Conservation (phyloP, 192 early-diverging fungal genomes). For the Umbelopsis sp. region DNA sequence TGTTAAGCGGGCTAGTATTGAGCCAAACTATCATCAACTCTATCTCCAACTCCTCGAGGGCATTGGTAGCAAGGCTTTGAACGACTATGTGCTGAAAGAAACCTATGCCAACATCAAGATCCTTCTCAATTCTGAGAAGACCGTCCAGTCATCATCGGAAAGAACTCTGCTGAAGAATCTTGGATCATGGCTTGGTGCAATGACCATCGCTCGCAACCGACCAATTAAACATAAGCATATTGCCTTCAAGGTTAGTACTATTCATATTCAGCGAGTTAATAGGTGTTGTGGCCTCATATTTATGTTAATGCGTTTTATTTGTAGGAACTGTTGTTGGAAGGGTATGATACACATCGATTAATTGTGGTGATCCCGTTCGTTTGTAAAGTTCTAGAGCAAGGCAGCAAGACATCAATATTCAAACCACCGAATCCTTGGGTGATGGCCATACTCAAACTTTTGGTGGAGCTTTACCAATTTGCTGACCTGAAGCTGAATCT, state of each 20-base stretch:
- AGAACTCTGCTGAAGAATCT: slow-evolving; percentile 92
- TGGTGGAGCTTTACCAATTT: slow-evolving; percentile 92
- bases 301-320: neutral
- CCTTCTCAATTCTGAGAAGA: slow-evolving; percentile 92
- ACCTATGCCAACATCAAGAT: slow-evolving; percentile 86
- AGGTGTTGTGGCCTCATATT: neutral
- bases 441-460: slow-evolving; percentile 89
- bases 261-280: slow-evolving; percentile 6
- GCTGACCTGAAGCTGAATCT: slow-evolving; percentile 94
- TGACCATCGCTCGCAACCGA: slow-evolving; percentile 93
- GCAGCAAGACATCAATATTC: slow-evolving; percentile 83
- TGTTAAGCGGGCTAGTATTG: slow-evolving; percentile 93
- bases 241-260: slow-evolving; percentile 76
- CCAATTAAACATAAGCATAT: slow-evolving; percentile 97
- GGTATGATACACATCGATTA: slow-evolving; percentile 81
- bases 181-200: slow-evolving; percentile 96
- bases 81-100: slow-evolving; percentile 83
- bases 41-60: slow-evolving; percentile 86
- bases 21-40: slow-evolving; percentile 95
- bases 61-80: slow-evolving; percentile 67
- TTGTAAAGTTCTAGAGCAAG: slow-evolving; percentile 96
- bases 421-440: slow-evolving; percentile 97
- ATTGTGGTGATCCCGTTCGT: slow-evolving; percentile 98
- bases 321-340: slow-evolving; percentile 88
- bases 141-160: slow-evolving; percentile 87